A percentile compares a stretch with the other conserved stretches of the same genome.
phyloP scores from a whole-genome alignment of 495 filamentous ascomycete species.

The Rhizodiscina lignyota region DNA sequence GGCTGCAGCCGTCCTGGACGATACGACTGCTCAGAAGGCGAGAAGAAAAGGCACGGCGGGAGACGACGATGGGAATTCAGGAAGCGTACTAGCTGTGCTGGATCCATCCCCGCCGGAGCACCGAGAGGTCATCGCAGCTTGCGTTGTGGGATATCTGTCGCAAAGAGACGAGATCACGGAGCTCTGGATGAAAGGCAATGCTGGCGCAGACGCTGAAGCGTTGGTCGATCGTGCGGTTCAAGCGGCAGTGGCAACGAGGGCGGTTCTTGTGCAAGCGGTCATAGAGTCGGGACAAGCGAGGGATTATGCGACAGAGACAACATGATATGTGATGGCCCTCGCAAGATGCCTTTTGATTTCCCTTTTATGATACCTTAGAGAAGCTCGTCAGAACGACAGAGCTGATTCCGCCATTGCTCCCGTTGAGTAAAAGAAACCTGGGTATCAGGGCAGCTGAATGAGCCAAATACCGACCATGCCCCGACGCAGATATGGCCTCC shows the following conservation, averaged over 20 bases:
- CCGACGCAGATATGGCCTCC: too few relatives aligned
- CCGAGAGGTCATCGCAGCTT: conserved; percentile 56
- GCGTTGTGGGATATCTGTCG: conserved; percentile 82
- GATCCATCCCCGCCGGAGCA: conserved; percentile 78
- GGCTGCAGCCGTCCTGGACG: conserved; percentile 49
- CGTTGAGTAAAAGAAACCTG: too few relatives aligned
- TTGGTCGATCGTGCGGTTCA: conserved; percentile 47
- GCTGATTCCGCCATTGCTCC: too few relatives aligned
- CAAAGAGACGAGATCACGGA: conserved; percentile 81
- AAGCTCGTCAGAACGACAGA: too few relatives aligned
- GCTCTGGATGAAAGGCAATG: conserved; percentile 78
- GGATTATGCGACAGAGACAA: conserved; percentile 7
- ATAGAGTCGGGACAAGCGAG: conserved; percentile 24
- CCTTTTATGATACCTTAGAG: background rate
- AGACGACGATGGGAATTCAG: conserved; percentile 3
- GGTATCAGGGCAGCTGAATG: too few relatives aligned
- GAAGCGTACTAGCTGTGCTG: conserved; percentile 36
- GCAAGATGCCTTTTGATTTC: background rate
- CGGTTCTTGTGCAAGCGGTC: conserved; percentile 42
- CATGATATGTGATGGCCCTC: background rate
- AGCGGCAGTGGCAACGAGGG: conserved; percentile 39
- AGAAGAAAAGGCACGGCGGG: too few relatives aligned
- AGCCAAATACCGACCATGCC: too few relatives aligned
- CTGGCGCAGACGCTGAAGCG: conserved; percentile 30
- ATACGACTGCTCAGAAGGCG: conserved; percentile 17